A percentile compares a stretch with the other conserved stretches of the same genome.
phyloP scores from a whole-genome alignment of 306 rosid species.

The Rosa rugosa region DNA sequence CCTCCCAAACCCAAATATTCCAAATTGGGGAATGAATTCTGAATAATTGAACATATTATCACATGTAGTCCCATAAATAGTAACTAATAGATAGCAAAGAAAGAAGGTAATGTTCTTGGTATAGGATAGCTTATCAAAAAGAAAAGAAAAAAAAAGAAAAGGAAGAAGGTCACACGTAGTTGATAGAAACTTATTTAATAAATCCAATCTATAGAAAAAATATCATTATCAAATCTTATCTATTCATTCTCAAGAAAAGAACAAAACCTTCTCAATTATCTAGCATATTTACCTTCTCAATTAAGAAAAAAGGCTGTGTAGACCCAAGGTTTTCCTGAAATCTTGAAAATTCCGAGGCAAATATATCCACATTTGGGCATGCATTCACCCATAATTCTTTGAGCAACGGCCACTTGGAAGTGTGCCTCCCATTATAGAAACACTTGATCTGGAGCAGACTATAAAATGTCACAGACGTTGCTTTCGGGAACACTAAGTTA shows the following conservation, averaged over 20 bases:
- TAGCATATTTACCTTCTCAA: conserved; percentile 21
- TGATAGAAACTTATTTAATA: too few species aligned
- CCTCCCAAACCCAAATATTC: rapidly evolving
- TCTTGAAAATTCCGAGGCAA: not conserved
- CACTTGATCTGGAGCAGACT: not conserved
- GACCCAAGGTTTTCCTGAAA: not conserved
- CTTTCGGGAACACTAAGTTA: conserved; percentile 9
- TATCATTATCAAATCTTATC: too few species aligned
- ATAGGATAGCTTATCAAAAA: too few species aligned
- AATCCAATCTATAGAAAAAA: too few species aligned
- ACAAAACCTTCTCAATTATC: too few species aligned
- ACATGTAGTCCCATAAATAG: not conserved
- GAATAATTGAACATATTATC: not conserved
- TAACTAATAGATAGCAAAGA: too few species aligned
- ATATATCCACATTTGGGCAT: not conserved
- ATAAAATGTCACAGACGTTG: not conserved
- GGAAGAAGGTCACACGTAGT: too few species aligned
- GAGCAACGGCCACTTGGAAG: conserved; percentile 24
- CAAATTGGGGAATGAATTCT: not conserved
- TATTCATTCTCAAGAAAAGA: too few species aligned
- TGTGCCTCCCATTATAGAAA: conserved; percentile 22
- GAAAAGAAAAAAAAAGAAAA: too few species aligned
- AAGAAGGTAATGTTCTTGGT: too few species aligned
- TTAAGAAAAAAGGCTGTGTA: not conserved
- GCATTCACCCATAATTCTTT: rapidly evolving